These are phyloP conservation scores for Neurospora sp. DNA, from an alignment of 495 filamentous ascomycete genomes.

Conservation along the genomic window DNA sequence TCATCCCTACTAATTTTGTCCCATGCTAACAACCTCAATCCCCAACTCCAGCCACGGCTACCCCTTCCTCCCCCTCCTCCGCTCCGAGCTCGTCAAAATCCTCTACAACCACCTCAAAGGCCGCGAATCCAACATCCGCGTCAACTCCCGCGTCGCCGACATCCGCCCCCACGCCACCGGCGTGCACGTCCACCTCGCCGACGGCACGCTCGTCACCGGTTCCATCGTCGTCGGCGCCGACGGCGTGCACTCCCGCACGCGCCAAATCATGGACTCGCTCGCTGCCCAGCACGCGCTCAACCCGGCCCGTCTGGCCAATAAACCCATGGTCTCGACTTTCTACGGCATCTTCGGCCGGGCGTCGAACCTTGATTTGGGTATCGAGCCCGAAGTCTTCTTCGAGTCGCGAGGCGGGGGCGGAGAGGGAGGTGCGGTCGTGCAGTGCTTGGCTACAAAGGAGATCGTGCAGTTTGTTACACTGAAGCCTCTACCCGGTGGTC, in stretches of 20 bases:
- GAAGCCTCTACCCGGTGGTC: not conserved
- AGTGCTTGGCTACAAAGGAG: not conserved
- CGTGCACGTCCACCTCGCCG: conserved; percentile 22
- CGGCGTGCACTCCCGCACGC: conserved; percentile 35
- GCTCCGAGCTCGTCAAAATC: conserved; percentile 22
- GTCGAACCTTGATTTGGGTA: not conserved
- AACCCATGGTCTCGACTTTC: not conserved
- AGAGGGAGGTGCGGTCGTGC: not conserved
- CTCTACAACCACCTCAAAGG: conserved; percentile 25
- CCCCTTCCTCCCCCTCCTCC: conserved; percentile 22
- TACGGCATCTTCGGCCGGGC: not conserved
- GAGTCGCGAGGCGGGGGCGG: not conserved
- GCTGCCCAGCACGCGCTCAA: conserved; percentile 2
- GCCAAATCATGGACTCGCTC: conserved; percentile 30
- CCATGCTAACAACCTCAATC: no score
- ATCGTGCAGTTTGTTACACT: not conserved
- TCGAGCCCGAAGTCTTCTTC: not conserved
- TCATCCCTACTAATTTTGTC: no score
- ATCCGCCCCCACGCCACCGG: conserved; percentile 12
- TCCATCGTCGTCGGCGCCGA: conserved; percentile 44
- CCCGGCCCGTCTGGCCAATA: not conserved
- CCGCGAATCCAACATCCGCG: conserved; percentile 19
- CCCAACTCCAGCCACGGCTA: conserved; percentile 21
- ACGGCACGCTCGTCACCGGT: conserved; percentile 31
- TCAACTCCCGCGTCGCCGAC: conserved; percentile 21